Percentiles rank a stretch among this genome's conserved stretches.
phyloP scores from a whole-genome alignment of 805 yeast species.

The Kodamaea restingae region DNA sequence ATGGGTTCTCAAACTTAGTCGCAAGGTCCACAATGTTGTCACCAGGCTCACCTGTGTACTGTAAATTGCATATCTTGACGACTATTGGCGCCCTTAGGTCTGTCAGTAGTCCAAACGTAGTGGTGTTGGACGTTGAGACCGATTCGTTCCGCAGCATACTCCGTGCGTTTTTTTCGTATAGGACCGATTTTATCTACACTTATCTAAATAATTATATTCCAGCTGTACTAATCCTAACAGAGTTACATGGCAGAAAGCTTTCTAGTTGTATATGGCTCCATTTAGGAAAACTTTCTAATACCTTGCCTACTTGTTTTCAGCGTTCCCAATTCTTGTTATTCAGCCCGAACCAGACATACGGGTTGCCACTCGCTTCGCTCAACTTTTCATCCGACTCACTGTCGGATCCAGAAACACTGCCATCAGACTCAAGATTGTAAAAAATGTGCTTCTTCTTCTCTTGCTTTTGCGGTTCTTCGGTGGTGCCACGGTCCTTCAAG shows the following conservation, averaged over 20 bases:
- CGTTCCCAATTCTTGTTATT: constrained; percentile 23
- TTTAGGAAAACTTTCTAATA: not conserved
- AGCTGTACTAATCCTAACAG: no score
- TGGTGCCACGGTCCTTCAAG: constrained; percentile 11
- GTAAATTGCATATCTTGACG: constrained; percentile 31
- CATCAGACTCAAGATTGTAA: constrained; percentile 26
- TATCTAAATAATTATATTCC: no score
- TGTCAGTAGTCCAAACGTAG: constrained; percentile 38
- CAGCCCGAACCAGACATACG: constrained; percentile 39
- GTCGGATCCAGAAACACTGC: constrained; percentile 10
- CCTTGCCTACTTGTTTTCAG: not conserved
- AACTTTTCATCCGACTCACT: constrained; percentile 11
- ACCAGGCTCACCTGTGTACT: constrained; percentile 12
- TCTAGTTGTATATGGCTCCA: no score
- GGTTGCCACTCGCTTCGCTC: constrained; percentile 12
- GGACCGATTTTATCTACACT: not conserved
- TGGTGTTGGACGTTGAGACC: constrained; percentile 19
- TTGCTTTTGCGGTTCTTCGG: constrained; percentile 5
- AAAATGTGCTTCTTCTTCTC: constrained; percentile 22
- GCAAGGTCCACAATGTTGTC: constrained; percentile 22
- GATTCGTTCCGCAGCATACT: constrained; percentile 5
- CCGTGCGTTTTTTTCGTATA: not conserved
- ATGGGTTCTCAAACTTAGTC: constrained; percentile 33
- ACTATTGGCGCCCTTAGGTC: constrained; percentile 31
- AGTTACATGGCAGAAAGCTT: no score